These are phyloP conservation scores for Nymphaea colorata DNA, from an alignment of 164 flowering plant species.

Conservation along the genomic window DNA sequence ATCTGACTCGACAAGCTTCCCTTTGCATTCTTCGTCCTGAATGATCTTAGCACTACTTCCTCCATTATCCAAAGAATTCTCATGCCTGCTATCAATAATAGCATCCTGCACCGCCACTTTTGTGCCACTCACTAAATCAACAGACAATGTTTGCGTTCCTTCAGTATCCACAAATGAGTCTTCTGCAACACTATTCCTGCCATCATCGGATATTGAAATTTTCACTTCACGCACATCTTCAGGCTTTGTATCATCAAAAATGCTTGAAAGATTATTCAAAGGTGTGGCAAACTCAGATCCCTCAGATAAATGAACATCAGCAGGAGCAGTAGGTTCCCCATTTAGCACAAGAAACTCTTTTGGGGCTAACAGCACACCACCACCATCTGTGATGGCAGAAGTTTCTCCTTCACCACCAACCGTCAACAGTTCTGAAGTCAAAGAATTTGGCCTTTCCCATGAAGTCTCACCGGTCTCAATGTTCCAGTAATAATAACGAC, in stretches of 20 bases:
- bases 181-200: background rate
- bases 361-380: conserved; percentile 1
- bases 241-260: conserved; percentile 5
- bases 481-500: conserved; percentile 87
- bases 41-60: background rate
- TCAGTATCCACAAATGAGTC: background rate
- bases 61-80: background rate
- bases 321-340: conserved; percentile 7
- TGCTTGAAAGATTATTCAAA: conserved; percentile 6
- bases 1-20: conserved; percentile 20
- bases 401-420: conserved; percentile 14
- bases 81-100: background rate
- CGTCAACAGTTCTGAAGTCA: conserved; percentile 23
- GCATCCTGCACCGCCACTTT: conserved; percentile 7
- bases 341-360: background rate
- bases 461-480: conserved; percentile 88
- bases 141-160: background rate
- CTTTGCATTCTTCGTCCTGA: conserved; percentile 1
- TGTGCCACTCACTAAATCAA: background rate
- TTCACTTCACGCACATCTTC: conserved; percentile 9
- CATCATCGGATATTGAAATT: background rate
- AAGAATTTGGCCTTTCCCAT: conserved; percentile 42
- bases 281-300: background rate
- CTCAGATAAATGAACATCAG: conserved; percentile 1
- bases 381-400: conserved; percentile 14